These are phyloP conservation scores for Discostella stelligeroides DNA, from an alignment of 108 stramenopile species.

Conservation along the genomic window DNA sequence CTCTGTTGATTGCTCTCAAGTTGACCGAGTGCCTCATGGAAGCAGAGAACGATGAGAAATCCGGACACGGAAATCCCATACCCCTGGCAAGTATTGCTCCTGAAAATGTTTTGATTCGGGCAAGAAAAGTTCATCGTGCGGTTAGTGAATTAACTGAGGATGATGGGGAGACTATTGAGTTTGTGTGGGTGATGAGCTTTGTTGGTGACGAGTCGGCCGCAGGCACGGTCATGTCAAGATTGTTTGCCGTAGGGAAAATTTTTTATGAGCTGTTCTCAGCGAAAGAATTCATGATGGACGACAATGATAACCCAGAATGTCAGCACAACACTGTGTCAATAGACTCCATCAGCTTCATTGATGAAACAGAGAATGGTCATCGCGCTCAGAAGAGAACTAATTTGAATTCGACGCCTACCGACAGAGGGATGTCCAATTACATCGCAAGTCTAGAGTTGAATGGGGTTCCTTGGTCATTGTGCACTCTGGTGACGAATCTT, in stretches of 20 bases:
- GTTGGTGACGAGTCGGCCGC: too few relatives aligned
- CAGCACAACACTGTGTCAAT: neutral
- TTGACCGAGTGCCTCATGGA: conserved; percentile 20
- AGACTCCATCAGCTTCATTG: too few relatives aligned
- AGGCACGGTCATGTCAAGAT: conserved; percentile 9
- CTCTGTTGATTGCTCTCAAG: too few relatives aligned
- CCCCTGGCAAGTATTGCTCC: too few relatives aligned
- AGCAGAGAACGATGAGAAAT: neutral
- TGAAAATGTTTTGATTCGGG: too few relatives aligned
- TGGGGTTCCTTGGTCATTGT: too few relatives aligned
- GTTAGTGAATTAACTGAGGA: neutral
- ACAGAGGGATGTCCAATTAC: neutral
- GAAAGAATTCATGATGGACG: neutral
- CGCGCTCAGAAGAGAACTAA: neutral
- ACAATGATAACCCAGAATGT: neutral
- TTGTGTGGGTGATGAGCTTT: too few relatives aligned
- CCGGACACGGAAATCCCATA: too few relatives aligned
- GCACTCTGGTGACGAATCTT: too few relatives aligned
- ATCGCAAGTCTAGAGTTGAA: conserved; percentile 7
- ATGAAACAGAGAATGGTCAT: neutral
- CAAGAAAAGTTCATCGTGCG: neutral
- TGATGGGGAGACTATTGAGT: neutral
- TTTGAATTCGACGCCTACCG: neutral
- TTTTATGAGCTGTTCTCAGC: conserved; percentile 12
- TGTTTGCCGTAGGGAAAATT: conserved; percentile 18